Evolutionary conservation across 495 filamentous ascomycete genomes (phyloP).

Genomic region (Clohesyomyces aquaticus): DNA sequence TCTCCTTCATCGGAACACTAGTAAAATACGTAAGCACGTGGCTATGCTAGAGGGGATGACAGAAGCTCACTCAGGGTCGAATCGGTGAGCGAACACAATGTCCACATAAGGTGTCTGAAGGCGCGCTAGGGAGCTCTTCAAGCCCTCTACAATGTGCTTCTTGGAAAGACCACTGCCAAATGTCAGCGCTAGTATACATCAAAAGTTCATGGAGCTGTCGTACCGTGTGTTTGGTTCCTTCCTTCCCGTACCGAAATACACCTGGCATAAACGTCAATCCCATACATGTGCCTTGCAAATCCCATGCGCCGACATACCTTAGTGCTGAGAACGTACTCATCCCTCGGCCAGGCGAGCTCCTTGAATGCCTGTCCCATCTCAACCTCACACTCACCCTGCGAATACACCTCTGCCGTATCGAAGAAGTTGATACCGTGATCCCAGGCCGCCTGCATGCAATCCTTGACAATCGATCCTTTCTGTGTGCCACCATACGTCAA

Average conservation of each 20-base stretch:
- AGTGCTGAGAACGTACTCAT: constrained; percentile 54
- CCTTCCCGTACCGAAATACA: constrained; percentile 52
- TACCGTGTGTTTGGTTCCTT: constrained; percentile 56
- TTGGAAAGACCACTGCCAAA: constrained; percentile 45
- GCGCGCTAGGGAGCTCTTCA: constrained; percentile 52
- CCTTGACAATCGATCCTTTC: constrained; percentile 49
- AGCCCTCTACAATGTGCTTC: constrained; percentile 56
- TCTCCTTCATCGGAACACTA: constrained; percentile 55
- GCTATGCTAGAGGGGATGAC: neutral
- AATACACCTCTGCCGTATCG: constrained; percentile 59
- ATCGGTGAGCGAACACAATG: constrained; percentile 54
- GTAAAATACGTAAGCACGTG: constrained; percentile 3
- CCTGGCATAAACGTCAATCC: constrained; percentile 26
- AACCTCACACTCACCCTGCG: constrained; percentile 59
- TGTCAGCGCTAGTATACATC: neutral
- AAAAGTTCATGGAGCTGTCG: too few species aligned
- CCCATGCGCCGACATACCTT: constrained; percentile 26
- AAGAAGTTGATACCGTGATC: constrained; percentile 61
- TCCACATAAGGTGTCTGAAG: constrained; percentile 55
- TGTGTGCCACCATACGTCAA: constrained; percentile 47
- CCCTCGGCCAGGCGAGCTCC: constrained; percentile 53
- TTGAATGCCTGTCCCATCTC: constrained; percentile 64
- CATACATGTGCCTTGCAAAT: neutral
- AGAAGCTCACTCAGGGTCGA: constrained; percentile 44
- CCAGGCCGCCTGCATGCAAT: constrained; percentile 56